Percentiles rank a stretch among this genome's conserved stretches.
Conservation (phyloP, 768 basidiomycete species). For the Daedalea quercina region DNA sequence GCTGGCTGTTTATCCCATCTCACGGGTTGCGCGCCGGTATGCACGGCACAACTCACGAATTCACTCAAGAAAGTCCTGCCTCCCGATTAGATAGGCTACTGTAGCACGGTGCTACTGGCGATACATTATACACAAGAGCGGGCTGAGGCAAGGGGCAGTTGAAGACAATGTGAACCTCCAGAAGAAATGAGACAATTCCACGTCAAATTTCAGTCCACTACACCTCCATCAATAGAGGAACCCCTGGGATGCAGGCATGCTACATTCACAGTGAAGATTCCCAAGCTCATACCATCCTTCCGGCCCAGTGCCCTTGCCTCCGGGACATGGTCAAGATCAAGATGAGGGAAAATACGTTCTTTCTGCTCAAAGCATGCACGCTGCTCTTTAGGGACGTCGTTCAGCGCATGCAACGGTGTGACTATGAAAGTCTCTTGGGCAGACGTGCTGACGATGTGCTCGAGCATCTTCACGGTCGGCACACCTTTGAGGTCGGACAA, state of each 20-base stretch:
- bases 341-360: conserved; percentile 28
- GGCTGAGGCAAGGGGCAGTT: too few relatives aligned
- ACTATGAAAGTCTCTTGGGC: conserved; percentile 18
- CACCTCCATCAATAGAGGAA: neutral
- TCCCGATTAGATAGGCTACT: too few relatives aligned
- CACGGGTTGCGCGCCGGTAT: too few relatives aligned
- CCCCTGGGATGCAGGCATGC: conserved; percentile 4
- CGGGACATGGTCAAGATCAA: conserved; percentile 31
- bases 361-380: conserved; percentile 20
- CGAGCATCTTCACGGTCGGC: conserved; percentile 10
- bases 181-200: too few relatives aligned
- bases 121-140: too few relatives aligned
- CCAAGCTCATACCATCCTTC: conserved; percentile 25
- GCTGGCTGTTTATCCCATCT: too few relatives aligned
- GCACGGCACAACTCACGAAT: too few relatives aligned
- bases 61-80: too few relatives aligned
- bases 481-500: conserved; percentile 27
- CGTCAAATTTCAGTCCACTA: neutral
- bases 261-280: conserved; percentile 23
- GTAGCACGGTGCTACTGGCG: too few relatives aligned
- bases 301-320: conserved; percentile 25
- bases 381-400: conserved; percentile 12
- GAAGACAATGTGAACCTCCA: too few relatives aligned
- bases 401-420: conserved; percentile 24
- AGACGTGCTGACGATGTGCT: conserved; percentile 11